Evolutionary conservation across 768 basidiomycete genomes (phyloP), one percentile per base, ranked within the genome.

Genomic region (Chalciporus piperatus): DNA sequence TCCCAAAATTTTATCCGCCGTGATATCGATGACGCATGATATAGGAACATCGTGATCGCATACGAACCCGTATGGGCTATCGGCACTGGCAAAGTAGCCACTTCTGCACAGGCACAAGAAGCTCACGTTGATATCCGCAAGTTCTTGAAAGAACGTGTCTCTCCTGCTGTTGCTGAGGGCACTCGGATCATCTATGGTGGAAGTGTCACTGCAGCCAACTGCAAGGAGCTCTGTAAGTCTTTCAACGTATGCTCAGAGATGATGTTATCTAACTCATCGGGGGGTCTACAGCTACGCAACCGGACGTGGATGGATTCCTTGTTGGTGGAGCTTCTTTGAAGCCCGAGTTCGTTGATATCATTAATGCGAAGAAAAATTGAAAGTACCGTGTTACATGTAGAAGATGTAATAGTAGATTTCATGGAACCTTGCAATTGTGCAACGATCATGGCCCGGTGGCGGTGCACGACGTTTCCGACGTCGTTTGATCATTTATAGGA

Each of bases 1-100:
- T 2, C 22, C 22, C 22, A 3, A 3, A 3, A 48, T 7, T 4
- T 20, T 50, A 17, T 23, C 27, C 33, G 19, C 39, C 16, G n/a
- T 35, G 13, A 19, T 19, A 10, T 23, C 30, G 17, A 28, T 7
- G 14, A 19, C 35, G 30, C 27, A 1, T 13, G 14, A 42, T 51
- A 6, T 55, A 95, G 93, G 63, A 83, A 89, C 56, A 77, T 98
- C 64, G 96, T 99, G 51, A 79, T 99, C 62, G 97, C 97, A 17
- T 99, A 95, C 70, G 92, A 96, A 70, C 92, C 94, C 39, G 92
- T 98, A 16, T 98, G 97, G 96, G 96, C 97, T 30, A 98, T 98
- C 69, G 97, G 97, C 41, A 98, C 96, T 12, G 96, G 96, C 57
- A 96, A 89, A 70, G 95, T 97, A 47, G 96, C 96, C 41, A 91